Conservation (phyloP, 2,329 filamentous ascomycete species). For the Neurospora sp. region DNA sequence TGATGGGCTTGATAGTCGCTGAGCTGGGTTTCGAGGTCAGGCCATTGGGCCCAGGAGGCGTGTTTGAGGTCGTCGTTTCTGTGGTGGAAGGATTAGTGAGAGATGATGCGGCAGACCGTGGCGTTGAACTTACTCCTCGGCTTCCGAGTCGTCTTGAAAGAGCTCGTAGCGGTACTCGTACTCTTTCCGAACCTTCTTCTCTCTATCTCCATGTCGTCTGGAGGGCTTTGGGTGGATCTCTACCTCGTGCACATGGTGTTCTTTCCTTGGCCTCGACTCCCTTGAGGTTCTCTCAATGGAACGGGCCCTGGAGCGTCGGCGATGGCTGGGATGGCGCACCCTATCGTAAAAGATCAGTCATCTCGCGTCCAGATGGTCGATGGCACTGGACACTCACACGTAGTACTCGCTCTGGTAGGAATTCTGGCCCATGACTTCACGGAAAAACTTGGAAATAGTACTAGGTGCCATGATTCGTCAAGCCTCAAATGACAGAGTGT, state of each 20-base stretch:
- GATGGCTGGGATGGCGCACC: neutral
- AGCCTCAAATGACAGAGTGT: neutral
- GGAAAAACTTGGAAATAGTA: neutral
- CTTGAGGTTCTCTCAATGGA: neutral
- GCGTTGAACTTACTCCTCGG: neutral
- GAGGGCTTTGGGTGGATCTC: neutral
- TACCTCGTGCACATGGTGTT: neutral
- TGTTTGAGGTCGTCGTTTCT: neutral
- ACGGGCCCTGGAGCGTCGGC: neutral
- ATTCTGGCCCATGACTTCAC: neutral
- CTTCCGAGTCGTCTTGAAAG: neutral
- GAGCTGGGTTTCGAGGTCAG: neutral
- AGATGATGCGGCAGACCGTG: neutral
- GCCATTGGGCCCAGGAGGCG: neutral
- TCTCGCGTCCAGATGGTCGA: no score
- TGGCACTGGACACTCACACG: neutral
- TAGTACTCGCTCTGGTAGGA: neutral
- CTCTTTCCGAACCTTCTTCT: neutral
- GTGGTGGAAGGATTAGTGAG: neutral
- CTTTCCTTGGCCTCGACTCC: neutral
- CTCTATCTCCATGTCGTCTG: neutral
- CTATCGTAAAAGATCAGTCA: neutral
- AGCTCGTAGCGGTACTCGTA: neutral
- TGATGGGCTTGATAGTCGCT: neutral
- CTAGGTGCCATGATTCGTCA: neutral